Base-by-base conservation (phyloP, 108 stramenopile species). In the Pinguiococcus pyrenoidosus region DNA sequence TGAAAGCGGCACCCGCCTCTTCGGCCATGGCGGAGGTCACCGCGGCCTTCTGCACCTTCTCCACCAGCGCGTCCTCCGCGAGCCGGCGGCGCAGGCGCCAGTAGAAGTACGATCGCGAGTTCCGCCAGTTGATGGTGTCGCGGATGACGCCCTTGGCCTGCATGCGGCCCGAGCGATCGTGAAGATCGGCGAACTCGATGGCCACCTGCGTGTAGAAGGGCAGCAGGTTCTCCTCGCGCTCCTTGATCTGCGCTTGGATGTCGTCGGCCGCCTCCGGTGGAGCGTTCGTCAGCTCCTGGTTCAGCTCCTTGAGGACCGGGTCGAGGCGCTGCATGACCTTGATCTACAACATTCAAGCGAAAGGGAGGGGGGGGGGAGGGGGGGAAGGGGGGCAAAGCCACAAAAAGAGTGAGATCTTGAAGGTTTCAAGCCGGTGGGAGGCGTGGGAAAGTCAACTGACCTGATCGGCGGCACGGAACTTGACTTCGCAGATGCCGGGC, bases 151-250 rank as follows among this genome's bases (percentile, higher is more conserved):
- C 89, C 83, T 95, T 95, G 34, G 93, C 93, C 80, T 89, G 90
- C 93, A 95, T 95, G 59, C 93, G 81, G 38, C 93, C 93, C 18
- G 87, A 84, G 56, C 87, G 82, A 70, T 95, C 93, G 62, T 95
- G 93, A 36, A 91, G 68, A 59, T 95, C 93, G 37, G 87, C 87
- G 64, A 95, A 95, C 74, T 95, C 89, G 56, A 85, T 84, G 14
- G 93, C 93, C 42, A 89, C 84, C 73, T 90, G 87, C 21, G 81
- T 51, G 76, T 92, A 95, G 14, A 95, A 80, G 24, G 86, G 86
- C 66, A 84, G 73, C 48, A 95, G 66, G 13, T 72, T 54, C 26
- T 88, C 80, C 67, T 95, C 93, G 17, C 93, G 72, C 17, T 76
- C 77, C 52, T 75, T 69, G 68, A 95, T 89, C 57, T 89, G 85